phyloP scores from a whole-genome alignment of 2,329 filamentous ascomycete species.

The Trichoderma sp. region DNA sequence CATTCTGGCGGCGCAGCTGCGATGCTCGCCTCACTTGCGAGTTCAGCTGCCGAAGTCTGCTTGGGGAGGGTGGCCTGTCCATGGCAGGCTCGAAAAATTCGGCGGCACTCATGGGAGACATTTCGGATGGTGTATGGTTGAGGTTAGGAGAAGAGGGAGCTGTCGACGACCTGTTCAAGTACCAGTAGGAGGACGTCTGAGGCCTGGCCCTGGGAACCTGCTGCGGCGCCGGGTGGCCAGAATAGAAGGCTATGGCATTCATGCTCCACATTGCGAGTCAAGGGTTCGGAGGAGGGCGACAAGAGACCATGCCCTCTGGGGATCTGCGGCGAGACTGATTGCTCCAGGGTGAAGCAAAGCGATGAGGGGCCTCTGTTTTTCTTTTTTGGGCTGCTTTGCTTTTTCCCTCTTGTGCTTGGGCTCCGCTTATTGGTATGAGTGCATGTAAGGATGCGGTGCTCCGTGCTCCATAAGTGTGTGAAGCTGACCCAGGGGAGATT shows the following conservation, averaged over 20 bases:
- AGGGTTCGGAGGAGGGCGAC: conserved; percentile 36
- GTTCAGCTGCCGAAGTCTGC: conserved; percentile 60
- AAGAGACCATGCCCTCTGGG: conserved; percentile 38
- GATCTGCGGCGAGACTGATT: conserved; percentile 30
- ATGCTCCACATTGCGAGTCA: conserved; percentile 36
- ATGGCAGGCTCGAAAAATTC: conserved; percentile 60
- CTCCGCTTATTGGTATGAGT: conserved; percentile 26
- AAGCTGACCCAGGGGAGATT: conserved; percentile 13
- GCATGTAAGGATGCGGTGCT: conserved; percentile 23
- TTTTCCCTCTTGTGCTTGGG: conserved; percentile 11
- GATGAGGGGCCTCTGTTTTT: conserved; percentile 8
- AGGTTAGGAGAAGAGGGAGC: conserved; percentile 51
- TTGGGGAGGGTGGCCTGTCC: conserved; percentile 63
- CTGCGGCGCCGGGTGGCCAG: conserved; percentile 18
- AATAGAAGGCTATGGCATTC: conserved; percentile 27
- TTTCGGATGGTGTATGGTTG: conserved; percentile 17
- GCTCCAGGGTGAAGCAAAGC: conserved; percentile 31
- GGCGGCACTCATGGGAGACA: conserved; percentile 25
- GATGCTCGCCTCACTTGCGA: conserved; percentile 61
- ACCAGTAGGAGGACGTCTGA: conserved; percentile 16
- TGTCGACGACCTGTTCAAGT: conserved; percentile 68
- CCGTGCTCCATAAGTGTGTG: conserved; percentile 22
- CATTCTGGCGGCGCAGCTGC: conserved; percentile 40
- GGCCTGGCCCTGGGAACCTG: conserved; percentile 9
- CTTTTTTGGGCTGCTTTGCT: conserved; percentile 3